Base-by-base conservation (phyloP, 352 stramenopile genomes). In the Pythium phragmitis region DNA sequence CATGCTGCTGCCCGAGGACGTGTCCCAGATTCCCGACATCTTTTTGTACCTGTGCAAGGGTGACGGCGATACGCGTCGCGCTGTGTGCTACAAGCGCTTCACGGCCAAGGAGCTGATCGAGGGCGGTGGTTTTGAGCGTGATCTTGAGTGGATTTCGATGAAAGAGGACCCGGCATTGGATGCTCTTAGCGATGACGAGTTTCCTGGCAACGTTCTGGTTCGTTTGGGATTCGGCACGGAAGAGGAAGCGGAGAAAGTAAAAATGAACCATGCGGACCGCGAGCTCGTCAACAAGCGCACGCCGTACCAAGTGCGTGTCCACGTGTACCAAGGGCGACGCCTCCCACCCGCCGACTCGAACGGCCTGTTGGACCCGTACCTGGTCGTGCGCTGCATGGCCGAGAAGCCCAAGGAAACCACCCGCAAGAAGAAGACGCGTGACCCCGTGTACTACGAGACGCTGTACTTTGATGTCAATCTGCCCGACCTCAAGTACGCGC, bases 381-480 rank as follows among this genome's bases (percentile, higher is more conserved):
- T 95, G 23, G 74, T 92, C 21, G 75, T 94, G 13, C 80, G 80
- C 30, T 93, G 87, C 60, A 86, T 91, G 79, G 83, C 83, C 5
- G 82, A 90, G 39, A 91, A 96, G 52, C 62, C 79, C 1, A 90
- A 92, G 57, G 63, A 84, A 51, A 91, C 84, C 0, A 79, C 77
- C 12, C 79, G 81, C 19, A 90, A 93, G 70, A 82, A 80, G 57
- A 88, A 87, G 65, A 96, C 87, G 2, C 64, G 82, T 57, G 85
- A 96, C 62, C 87, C 88, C 13, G 62, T 89, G n/a, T 96, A 76
- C 70, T 96, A 96, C 72, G 80, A 96, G 66, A 96, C 86, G 6
- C 57, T 95, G 14, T 87, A 89, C 70, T 96, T 95, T 39, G 83
- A 96, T 48, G 84, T 95, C 21, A 91, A 92, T 45, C 61, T 96